Base-by-base conservation (phyloP, 164 flowering plant species). In the Berberis vulgaris region DNA sequence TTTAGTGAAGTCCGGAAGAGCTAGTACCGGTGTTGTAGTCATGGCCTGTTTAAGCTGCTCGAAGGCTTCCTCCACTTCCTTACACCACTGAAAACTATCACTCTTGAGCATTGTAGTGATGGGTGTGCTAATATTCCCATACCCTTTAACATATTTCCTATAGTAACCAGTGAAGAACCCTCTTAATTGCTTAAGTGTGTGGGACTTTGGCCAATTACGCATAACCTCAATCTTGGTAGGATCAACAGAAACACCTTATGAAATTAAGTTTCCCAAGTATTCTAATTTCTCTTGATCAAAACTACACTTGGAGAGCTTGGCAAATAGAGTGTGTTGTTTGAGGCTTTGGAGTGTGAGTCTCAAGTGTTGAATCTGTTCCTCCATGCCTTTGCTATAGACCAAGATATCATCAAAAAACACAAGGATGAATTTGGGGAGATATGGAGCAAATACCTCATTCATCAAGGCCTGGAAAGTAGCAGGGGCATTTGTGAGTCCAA, bases 321-420 rank as follows among this genome's bases (percentile, higher is more conserved):
- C 4, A 58, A 1, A 43, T 12, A 58, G 12, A 1, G 2, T 41
- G 12, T 3, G 2, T 43, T 7, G 40, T 2, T 44, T 4, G n/a
- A 57, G 41, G 3, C 2, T 8, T 9, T 52, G n/a, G 3, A 52
- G n/a, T 0, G n/a, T 12, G 12, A 7, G 54, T 12, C 54, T 52
- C 3, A 52, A 11, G 7, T 42, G 43, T 4, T 40, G 44, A 3
- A 52, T 4, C 7, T 52, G n/a, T 7, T 7, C 9, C 12, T 7
- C 10, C 54, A 7, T 7, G 10, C 4, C n/a, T 7, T 9, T 3
- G n/a, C 9, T 52, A 12, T 52, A 52, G 4, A 52, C 26, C 54
- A 52, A 52, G 54, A 52, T 7, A 52, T 52, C 54, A 52, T 52
- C 54, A 52, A 52, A 52, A 12, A 52, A 52, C 7, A 52, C 54